Percentiles rank a stretch among this genome's conserved stretches.
These are phyloP conservation scores for Plasmodium relictum DNA, from an alignment of 169 alveolate species.

Conservation along the genomic window DNA sequence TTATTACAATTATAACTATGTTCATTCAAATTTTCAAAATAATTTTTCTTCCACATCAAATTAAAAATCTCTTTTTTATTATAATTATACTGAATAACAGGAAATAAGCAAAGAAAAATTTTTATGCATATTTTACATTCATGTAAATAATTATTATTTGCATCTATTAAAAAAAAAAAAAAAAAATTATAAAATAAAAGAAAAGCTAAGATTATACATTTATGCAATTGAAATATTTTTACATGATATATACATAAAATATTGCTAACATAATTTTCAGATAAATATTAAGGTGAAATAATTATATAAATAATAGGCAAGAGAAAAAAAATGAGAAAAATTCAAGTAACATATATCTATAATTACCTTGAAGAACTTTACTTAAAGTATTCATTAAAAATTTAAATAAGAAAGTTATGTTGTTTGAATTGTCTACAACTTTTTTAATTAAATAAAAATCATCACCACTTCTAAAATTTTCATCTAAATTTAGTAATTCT, in stretches of 20 bases:
- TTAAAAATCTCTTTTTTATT: constrained; percentile 36
- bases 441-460: constrained; percentile 19
- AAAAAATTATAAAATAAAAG: neutral
- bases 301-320: neutral
- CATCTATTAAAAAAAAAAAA: constrained; percentile 5
- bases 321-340: neutral
- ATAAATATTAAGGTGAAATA: neutral
- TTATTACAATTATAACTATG: constrained; percentile 27
- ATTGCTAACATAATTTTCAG: too few species aligned
- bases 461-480: constrained; percentile 13
- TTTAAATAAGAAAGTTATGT: constrained; percentile 13
- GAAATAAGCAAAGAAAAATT: constrained; percentile 33
- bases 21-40: neutral
- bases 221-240: too few species aligned
- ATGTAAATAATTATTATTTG: constrained; percentile 5
- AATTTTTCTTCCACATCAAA: constrained; percentile 52
- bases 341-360: too few species aligned
- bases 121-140: constrained; percentile 70
- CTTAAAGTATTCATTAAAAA: constrained; percentile 54
- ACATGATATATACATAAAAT: too few species aligned
- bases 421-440: constrained; percentile 33
- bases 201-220: neutral
- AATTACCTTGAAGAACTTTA: constrained; percentile 11
- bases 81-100: constrained; percentile 53
- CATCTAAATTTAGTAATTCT: constrained; percentile 7